These are phyloP conservation scores for Globisporangium sylvaticum DNA, from an alignment of 352 stramenopile genomes.

Conservation along the genomic window DNA sequence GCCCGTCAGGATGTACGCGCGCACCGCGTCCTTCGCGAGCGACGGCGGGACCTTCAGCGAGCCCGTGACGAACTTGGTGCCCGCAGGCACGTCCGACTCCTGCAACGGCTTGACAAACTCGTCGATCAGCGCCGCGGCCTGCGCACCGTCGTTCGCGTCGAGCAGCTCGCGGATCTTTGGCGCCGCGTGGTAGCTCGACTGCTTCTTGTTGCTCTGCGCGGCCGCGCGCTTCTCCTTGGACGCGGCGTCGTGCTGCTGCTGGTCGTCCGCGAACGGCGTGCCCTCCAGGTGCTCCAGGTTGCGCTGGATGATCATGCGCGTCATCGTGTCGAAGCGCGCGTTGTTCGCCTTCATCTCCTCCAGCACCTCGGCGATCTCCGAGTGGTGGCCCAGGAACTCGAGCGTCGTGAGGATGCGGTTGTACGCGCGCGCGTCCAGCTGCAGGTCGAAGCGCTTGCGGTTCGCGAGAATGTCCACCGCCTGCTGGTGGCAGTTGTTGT, in stretches of 20 bases:
- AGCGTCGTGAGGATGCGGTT: conserved; percentile 72
- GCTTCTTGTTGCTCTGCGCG: conserved; percentile 14
- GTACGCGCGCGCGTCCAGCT: conserved; percentile 61
- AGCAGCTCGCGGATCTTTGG: conserved; percentile 49
- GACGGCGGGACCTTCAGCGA: conserved; percentile 35
- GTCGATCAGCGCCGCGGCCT: conserved; percentile 43
- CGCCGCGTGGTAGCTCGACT: conserved; percentile 21
- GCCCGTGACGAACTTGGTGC: conserved; percentile 19
- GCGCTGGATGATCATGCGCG: conserved; percentile 49
- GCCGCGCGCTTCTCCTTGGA: conserved; percentile 22
- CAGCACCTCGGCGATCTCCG: conserved; percentile 52
- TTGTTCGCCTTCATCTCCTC: conserved; percentile 58
- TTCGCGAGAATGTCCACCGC: conserved; percentile 70
- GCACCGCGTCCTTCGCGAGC: conserved; percentile 39
- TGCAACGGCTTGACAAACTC: conserved; percentile 33
- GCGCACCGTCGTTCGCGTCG: conserved; percentile 22
- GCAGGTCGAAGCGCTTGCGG: conserved; percentile 71
- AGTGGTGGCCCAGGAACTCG: conserved; percentile 61
- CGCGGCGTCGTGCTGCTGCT: conserved; percentile 19
- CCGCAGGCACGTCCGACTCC: conserved; percentile 33
- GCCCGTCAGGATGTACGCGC: conserved; percentile 42
- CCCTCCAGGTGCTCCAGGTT: conserved; percentile 42
- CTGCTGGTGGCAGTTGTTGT: conserved; percentile 69
- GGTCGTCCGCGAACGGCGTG: conserved; percentile 30
- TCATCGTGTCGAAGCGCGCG: conserved; percentile 56